A percentile compares a stretch with the other conserved stretches of the same genome.
Conservation (phyloP, 208 protist species). For the Crithidia acanthocephali region DNA sequence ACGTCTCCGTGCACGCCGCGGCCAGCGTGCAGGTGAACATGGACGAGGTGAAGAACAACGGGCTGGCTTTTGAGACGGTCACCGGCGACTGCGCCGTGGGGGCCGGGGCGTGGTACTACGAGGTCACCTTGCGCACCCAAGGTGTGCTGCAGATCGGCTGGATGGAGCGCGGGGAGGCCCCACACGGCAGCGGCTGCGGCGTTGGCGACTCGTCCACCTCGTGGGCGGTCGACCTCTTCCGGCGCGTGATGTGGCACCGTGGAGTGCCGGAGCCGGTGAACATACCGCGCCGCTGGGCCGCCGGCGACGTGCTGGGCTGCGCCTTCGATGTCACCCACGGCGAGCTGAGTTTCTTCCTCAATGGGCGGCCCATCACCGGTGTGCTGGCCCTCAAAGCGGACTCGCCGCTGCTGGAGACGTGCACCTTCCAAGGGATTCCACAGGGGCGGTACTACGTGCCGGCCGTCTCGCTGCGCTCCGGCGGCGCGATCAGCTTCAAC, state of each 20-base stretch:
- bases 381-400: constrained; percentile 20
- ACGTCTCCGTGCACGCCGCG: constrained; percentile 80
- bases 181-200: constrained; percentile 38
- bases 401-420: constrained; percentile 34
- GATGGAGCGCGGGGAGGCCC: constrained; percentile 44
- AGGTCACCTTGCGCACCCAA: constrained; percentile 88
- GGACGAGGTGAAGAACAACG: constrained; percentile 79
- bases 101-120: constrained; percentile 91
- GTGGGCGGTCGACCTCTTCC: constrained; percentile 91
- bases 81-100: constrained; percentile 78
- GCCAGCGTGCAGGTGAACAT: constrained; percentile 75
- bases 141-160: constrained; percentile 94
- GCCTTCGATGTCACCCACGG: constrained; percentile 73
- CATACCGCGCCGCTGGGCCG: constrained; percentile 70
- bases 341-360: constrained; percentile 86
- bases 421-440: constrained; percentile 51
- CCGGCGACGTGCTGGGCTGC: constrained; percentile 92
- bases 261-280: constrained; percentile 63
- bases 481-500: constrained; percentile 87
- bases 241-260: constrained; percentile 87
- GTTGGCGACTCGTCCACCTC: constrained; percentile 87
- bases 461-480: constrained; percentile 83
- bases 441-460: constrained; percentile 61
- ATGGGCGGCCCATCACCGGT: constrained; percentile 72
- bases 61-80: constrained; percentile 73